Percentiles rank a stretch among this genome's conserved stretches.
These are phyloP conservation scores for Magnaporthiopsis incrustans DNA, from an alignment of 2,329 filamentous ascomycete genomes.

Conservation along the genomic window DNA sequence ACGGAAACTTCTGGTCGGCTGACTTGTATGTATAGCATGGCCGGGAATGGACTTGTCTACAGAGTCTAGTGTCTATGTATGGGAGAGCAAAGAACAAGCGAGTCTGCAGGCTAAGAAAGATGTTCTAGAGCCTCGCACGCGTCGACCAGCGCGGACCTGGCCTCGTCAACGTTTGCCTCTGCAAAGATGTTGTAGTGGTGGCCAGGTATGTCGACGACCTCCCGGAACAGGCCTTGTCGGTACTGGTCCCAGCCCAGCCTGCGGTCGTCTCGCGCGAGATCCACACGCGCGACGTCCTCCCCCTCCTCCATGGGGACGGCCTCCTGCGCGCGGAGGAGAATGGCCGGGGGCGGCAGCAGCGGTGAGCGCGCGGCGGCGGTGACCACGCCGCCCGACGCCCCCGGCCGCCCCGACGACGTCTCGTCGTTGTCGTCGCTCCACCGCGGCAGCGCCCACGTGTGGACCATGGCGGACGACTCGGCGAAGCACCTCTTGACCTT, in stretches of 20 bases:
- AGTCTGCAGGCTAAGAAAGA: too few species aligned
- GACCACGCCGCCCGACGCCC: background rate
- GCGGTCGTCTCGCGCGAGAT: conserved; percentile 32
- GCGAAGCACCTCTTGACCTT: conserved; percentile 30
- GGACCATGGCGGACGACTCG: conserved; percentile 32
- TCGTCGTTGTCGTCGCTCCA: background rate
- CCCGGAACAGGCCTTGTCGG: conserved; percentile 31
- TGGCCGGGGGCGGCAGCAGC: conserved; percentile 27
- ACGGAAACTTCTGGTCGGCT: too few species aligned
- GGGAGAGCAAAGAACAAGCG: too few species aligned
- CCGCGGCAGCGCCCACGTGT: conserved; percentile 30
- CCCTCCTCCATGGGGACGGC: conserved; percentile 25
- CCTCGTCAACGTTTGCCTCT: conserved; percentile 17
- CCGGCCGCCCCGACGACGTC: background rate
- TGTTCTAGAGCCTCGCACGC: conserved; percentile 20
- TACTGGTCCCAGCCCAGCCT: conserved; percentile 43
- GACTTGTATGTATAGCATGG: too few species aligned
- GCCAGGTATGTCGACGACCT: conserved; percentile 40
- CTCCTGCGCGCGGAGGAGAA: conserved; percentile 38
- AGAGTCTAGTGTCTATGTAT: too few species aligned
- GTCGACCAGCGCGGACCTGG: conserved; percentile 18
- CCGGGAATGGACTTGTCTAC: too few species aligned
- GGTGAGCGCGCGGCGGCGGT: background rate
- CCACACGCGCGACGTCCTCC: conserved; percentile 25
- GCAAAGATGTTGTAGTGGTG: conserved; percentile 44